phyloP scores from a whole-genome alignment of 306 rosid species.

The Malus asiatica region DNA sequence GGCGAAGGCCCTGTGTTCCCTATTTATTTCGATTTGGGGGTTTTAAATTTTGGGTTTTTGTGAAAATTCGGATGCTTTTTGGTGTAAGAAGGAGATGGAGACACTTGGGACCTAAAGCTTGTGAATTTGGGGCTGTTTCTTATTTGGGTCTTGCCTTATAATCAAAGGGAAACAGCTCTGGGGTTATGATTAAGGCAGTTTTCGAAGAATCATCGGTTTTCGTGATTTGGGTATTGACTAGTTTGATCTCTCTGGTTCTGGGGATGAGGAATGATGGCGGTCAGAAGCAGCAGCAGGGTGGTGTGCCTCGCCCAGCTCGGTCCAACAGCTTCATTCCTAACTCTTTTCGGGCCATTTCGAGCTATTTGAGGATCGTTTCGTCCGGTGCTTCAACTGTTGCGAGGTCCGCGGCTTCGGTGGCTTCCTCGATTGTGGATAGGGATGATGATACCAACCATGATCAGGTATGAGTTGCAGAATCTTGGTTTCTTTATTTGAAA shows the following conservation, averaged over 20 bases:
- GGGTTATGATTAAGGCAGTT: constrained; percentile 62
- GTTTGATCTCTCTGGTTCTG: constrained; percentile 42
- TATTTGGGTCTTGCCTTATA: constrained; percentile 19
- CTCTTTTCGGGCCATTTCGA: constrained; percentile 78
- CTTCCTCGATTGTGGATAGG: constrained; percentile 79
- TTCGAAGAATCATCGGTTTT: constrained; percentile 42
- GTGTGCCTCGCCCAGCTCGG: constrained; percentile 40
- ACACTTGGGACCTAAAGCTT: constrained; percentile 35
- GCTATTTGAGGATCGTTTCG: constrained; percentile 79
- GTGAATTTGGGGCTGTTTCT: constrained; percentile 42
- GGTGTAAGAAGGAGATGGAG: constrained; percentile 34
- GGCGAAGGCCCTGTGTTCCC: constrained; percentile 5
- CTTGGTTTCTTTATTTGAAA: not conserved
- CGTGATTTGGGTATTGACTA: constrained; percentile 34
- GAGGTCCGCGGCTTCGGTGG: constrained; percentile 85
- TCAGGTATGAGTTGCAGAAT: constrained; percentile 46
- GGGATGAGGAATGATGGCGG: constrained; percentile 91
- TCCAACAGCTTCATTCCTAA: constrained; percentile 67
- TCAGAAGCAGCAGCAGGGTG: constrained; percentile 63
- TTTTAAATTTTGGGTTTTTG: constrained; percentile 24
- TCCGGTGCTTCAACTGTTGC: constrained; percentile 96
- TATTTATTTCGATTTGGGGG: constrained; percentile 12
- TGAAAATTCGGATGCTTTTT: constrained; percentile 37
- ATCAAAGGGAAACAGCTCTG: constrained; percentile 37
- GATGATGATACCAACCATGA: constrained; percentile 63